These are phyloP conservation scores for Yamadazyma conglobata DNA, from an alignment of 1,139 yeast species.

Conservation along the genomic window DNA sequence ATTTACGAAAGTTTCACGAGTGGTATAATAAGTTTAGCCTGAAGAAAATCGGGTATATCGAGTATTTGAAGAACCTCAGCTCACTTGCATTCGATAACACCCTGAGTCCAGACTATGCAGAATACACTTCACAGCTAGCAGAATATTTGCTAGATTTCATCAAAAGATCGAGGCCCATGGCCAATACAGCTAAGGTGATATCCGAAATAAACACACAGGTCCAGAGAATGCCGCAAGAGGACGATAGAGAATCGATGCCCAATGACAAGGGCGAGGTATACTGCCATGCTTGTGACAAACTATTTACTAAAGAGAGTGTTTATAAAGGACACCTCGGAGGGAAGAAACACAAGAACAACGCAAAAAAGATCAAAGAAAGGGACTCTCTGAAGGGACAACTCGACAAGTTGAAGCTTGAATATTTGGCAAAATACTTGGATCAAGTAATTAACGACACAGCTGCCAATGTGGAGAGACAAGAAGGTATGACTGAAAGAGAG, in stretches of 20 bases:
- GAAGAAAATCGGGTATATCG: conserved; percentile 39
- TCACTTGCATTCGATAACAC: conserved; percentile 34
- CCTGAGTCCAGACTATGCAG: conserved; percentile 22
- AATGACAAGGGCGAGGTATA: conserved; percentile 38
- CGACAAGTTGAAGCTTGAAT: conserved; percentile 33
- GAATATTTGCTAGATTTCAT: conserved; percentile 47
- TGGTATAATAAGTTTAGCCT: conserved; percentile 46
- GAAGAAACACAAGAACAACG: conserved; percentile 67
- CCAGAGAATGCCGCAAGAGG: conserved; percentile 7
- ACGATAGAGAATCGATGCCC: conserved; percentile 2
- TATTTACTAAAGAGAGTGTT: conserved; percentile 61
- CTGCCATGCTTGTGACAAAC: conserved; percentile 65
- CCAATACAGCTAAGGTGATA: conserved; percentile 10
- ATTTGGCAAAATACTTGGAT: conserved; percentile 32
- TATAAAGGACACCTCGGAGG: conserved; percentile 70
- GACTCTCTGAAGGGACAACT: too few relatives aligned
- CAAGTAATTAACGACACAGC: conserved; percentile 47
- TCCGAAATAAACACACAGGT: neutral
- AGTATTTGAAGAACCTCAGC: conserved; percentile 48
- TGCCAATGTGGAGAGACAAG: conserved; percentile 60
- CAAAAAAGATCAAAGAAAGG: conserved; percentile 5
- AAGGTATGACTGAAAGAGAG: conserved; percentile 74
- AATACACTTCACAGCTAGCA: conserved; percentile 42
- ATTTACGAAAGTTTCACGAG: conserved; percentile 50
- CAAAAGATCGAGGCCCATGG: conserved; percentile 49